phyloP scores from a whole-genome alignment of 2,329 filamentous ascomycete species.

The Alternaria alternata region DNA sequence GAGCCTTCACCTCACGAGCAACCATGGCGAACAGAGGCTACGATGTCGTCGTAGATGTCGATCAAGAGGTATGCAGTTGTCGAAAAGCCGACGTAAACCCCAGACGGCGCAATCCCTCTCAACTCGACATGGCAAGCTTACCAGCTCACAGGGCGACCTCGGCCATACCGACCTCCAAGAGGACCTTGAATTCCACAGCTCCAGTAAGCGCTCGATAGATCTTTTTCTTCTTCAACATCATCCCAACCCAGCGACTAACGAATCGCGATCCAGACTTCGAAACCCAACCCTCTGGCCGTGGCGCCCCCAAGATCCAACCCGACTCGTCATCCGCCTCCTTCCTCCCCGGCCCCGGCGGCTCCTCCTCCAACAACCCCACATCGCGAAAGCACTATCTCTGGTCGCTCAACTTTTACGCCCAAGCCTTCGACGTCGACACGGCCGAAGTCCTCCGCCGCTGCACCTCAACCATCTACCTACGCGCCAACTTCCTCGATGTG shows the following conservation, averaged over 20 bases:
- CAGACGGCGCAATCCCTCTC: background rate
- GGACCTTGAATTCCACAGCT: constrained; percentile 98
- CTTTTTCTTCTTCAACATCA: background rate
- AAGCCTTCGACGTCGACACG: constrained; percentile 99
- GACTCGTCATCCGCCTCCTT: constrained; percentile 51
- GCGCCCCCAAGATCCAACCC: constrained; percentile 55
- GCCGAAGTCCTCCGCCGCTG: constrained; percentile 87
- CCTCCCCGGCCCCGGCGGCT: constrained; percentile 43
- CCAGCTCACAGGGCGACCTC: constrained; percentile 78
- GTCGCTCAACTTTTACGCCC: constrained; percentile 91
- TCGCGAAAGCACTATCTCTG: constrained; percentile 83
- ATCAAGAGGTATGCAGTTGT: constrained; percentile 76
- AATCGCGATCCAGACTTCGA: constrained; percentile 67
- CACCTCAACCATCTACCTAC: constrained; percentile 86
- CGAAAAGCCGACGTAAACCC: background rate
- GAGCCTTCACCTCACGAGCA: constrained; percentile 12
- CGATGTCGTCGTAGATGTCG: constrained; percentile 96
- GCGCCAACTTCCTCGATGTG: constrained; percentile 94
- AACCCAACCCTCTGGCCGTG: constrained; percentile 61
- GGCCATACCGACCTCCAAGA: constrained; percentile 98
- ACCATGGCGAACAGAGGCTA: constrained; percentile 85
- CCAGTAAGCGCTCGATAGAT: constrained; percentile 60
- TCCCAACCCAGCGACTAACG: background rate
- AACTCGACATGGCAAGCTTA: constrained; percentile 20
- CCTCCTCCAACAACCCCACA: constrained; percentile 19